A percentile compares a stretch with the other conserved stretches of the same genome.
phyloP scores from a whole-genome alignment of 441 rosid species.

The Erodium chrysanthum region DNA sequence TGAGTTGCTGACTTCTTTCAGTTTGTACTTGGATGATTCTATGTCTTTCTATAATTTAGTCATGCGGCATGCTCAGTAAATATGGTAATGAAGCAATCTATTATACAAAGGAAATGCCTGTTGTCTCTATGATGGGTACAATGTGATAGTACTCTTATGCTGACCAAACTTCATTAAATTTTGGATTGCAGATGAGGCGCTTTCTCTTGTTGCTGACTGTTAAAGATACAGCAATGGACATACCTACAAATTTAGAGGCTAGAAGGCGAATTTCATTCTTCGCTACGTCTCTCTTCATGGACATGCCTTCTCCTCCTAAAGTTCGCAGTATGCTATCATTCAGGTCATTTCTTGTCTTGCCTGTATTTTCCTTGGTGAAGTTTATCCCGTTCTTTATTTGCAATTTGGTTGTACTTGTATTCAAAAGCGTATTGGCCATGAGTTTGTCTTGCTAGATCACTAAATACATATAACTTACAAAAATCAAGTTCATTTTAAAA shows the following conservation, averaged over 20 bases:
- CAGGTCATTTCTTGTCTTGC: constrained; percentile 46
- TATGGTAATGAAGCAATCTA: not conserved
- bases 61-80: constrained; percentile 6
- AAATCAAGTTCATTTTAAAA: no score
- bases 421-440: constrained; percentile 4
- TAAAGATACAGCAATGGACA: constrained; percentile 83
- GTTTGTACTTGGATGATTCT: not conserved
- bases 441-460: constrained; percentile 4
- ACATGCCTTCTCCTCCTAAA: constrained; percentile 85
- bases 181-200: constrained; percentile 60
- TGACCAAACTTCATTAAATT: constrained; percentile 22
- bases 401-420: constrained; percentile 8
- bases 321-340: constrained; percentile 85
- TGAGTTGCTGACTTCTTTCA: constrained; percentile 10
- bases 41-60: not conserved
- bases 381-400: constrained; percentile 5
- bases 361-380: constrained; percentile 13
- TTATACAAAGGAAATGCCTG: constrained; percentile 1
- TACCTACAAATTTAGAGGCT: constrained; percentile 85
- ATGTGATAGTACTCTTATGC: not conserved
- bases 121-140: not conserved
- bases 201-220: constrained; percentile 62
- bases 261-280: constrained; percentile 83
- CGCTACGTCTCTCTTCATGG: constrained; percentile 93
- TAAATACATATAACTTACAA: not conserved